These are phyloP conservation scores for Penicillium polonicum DNA, from an alignment of 2,329 filamentous ascomycete genomes.

Conservation along the genomic window DNA sequence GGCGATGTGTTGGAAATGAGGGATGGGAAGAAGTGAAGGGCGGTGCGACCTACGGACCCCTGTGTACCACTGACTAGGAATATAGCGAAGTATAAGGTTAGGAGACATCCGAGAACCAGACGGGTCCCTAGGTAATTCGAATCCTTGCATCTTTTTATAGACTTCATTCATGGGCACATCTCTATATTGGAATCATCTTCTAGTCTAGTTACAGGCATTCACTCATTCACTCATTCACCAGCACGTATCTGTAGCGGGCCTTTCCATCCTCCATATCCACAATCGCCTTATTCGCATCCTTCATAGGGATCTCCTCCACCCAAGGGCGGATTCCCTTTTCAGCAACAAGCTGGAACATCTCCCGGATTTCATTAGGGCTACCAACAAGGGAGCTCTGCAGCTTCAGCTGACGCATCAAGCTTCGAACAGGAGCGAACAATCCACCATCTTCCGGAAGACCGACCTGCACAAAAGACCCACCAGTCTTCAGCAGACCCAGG, in stretches of 20 bases:
- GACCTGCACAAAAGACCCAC: conserved; percentile 64
- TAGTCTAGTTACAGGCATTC: conserved; percentile 6
- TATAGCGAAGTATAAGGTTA: too few relatives aligned
- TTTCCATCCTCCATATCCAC: conserved; percentile 47
- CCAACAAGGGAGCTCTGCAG: conserved; percentile 51
- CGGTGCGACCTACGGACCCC: too few relatives aligned
- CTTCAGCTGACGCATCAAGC: conserved; percentile 56
- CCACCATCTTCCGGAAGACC: conserved; percentile 61
- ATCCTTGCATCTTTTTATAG: too few relatives aligned
- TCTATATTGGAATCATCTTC: background rate
- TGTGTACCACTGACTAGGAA: too few relatives aligned
- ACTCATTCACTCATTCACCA: conserved; percentile 47
- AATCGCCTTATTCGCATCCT: conserved; percentile 45
- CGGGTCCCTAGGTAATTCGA: background rate
- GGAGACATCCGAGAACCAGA: too few relatives aligned
- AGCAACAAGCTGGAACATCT: conserved; percentile 47
- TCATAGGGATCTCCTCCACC: conserved; percentile 45
- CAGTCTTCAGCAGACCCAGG: conserved; percentile 57
- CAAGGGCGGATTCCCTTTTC: conserved; percentile 44
- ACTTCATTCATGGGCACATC: background rate
- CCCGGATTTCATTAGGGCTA: conserved; percentile 41
- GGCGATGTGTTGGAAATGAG: too few relatives aligned
- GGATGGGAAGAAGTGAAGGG: too few relatives aligned
- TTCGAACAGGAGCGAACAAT: conserved; percentile 55
- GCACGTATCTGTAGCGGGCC: conserved; percentile 48